Evolutionary conservation across 768 basidiomycete genomes (phyloP).

Genomic region (Rickenella mellea): DNA sequence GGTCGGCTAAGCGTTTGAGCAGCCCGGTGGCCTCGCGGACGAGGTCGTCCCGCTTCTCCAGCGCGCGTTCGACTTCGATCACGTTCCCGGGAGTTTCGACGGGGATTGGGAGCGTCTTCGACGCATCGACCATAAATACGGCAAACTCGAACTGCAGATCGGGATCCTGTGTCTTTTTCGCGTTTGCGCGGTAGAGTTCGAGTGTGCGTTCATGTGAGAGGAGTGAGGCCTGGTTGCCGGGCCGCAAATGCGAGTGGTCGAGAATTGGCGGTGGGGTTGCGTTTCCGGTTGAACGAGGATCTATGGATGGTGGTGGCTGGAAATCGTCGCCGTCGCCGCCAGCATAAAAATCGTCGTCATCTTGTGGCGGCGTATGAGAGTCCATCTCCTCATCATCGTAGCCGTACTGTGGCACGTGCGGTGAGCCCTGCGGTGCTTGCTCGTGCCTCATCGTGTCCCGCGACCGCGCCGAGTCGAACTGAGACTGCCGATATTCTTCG

Average conservation of each 20-base stretch:
- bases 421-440: neutral
- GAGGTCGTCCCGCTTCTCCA: constrained; percentile 80
- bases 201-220: constrained; percentile 94
- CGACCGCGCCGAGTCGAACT: neutral
- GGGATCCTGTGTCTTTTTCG: constrained; percentile 97
- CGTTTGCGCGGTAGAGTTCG: constrained; percentile 94
- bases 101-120: constrained; percentile 80
- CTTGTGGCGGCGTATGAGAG: constrained; percentile 17
- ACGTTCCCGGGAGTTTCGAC: constrained; percentile 60
- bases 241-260: constrained; percentile 87
- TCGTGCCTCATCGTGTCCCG: neutral
- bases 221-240: constrained; percentile 86
- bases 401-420: neutral
- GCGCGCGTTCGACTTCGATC: constrained; percentile 70
- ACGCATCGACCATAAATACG: constrained; percentile 97
- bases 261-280: constrained; percentile 61
- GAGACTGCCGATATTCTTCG: too few relatives aligned
- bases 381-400: constrained; percentile 25
- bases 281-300: too few relatives aligned
- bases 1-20: constrained; percentile 85
- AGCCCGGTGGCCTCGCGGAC: constrained; percentile 80
- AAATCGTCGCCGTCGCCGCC: too few relatives aligned
- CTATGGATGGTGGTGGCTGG: too few relatives aligned
- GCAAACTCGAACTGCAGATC: constrained; percentile 98
- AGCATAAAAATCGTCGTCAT: constrained; percentile 30